phyloP scores from a whole-genome alignment of 2,329 filamentous ascomycete species.

The Colletotrichum agaves region DNA sequence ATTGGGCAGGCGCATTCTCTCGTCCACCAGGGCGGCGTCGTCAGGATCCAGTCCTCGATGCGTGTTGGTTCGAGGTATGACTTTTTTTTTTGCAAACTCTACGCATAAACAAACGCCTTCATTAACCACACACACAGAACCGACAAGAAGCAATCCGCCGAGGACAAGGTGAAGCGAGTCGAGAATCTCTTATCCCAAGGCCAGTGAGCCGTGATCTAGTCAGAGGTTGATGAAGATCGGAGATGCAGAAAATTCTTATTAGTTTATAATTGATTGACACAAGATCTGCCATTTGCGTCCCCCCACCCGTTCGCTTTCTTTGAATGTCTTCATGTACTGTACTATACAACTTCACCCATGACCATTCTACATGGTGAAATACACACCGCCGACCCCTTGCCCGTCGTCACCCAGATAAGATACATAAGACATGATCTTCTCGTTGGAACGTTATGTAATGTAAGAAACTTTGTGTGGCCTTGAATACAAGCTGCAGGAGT shows the following conservation, averaged over 20 bases:
- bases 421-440: slow-evolving; percentile 14
- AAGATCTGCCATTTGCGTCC: slow-evolving; percentile 21
- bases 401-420: slow-evolving; percentile 1
- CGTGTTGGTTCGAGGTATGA: slow-evolving; percentile 80
- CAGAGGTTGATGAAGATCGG: neutral
- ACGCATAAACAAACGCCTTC: too few species aligned
- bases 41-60: slow-evolving; percentile 89
- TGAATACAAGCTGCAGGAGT: neutral
- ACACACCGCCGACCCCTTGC: slow-evolving; percentile 18
- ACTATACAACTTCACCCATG: slow-evolving; percentile 25
- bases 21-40: slow-evolving; percentile 80
- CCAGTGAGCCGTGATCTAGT: neutral
- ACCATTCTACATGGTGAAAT: slow-evolving; percentile 19
- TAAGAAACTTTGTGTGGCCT: slow-evolving; percentile 5
- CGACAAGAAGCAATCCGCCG: slow-evolving; percentile 84
- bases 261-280: slow-evolving; percentile 28
- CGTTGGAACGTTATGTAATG: neutral
- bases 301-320: neutral
- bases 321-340: neutral
- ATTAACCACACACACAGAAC: slow-evolving; percentile 61
- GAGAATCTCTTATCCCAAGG: slow-evolving; percentile 58
- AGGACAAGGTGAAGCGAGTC: slow-evolving; percentile 79
- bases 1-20: slow-evolving; percentile 88
- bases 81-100: slow-evolving; percentile 28
- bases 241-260: slow-evolving; percentile 20